Base-by-base conservation (phyloP, 805 yeast genomes). In the Candida cerambycidarum region DNA sequence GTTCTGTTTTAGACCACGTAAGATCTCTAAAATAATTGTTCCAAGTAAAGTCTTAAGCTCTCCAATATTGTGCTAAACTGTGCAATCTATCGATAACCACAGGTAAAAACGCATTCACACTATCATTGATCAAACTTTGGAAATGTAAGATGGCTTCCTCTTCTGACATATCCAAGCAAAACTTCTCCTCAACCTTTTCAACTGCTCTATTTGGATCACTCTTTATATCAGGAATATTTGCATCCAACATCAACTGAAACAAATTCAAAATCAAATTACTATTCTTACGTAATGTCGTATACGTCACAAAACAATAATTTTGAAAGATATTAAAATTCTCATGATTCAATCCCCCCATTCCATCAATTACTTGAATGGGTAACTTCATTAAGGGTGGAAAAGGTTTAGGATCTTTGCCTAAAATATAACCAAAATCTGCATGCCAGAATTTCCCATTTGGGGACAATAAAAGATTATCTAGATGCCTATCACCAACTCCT, bases 331-430 rank as follows among this genome's bases (percentile, higher is more conserved):
- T 81, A 62, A 87, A 93, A 60, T 92, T 90, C 32, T 84, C 85
- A 39, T 92, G 89, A 48, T 78, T 75, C 39, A 88, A 76, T 1
- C 98, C 99, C 1, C 99, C 99, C 89, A 93, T 93, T 0, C 97
- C 98, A 51, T 93, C 99, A 32, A 93, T 86, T 13, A 93, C 85
- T 63, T 93, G 99, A 32, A 93, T 93, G 0, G 99, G 99, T 29
- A 93, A 69, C 58, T 93, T 93, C 97, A 93, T 93, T 66, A 92
- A 73, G 1, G 99, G 99, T 11, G 99, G 98, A 65, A 93, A 93
- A 11, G 98, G 98, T 61, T 93, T 93, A 2, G 99, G 99, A 61
- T 93, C 99, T 41, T 90, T 83, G 0, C 99, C 99, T 42, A 93
- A 68, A 38, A 93, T 92, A 57, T 93, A 93, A 1, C 99, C 99